Base-by-base conservation (phyloP, 2,329 filamentous ascomycete species). In the Aspergillus aculeatinus region DNA sequence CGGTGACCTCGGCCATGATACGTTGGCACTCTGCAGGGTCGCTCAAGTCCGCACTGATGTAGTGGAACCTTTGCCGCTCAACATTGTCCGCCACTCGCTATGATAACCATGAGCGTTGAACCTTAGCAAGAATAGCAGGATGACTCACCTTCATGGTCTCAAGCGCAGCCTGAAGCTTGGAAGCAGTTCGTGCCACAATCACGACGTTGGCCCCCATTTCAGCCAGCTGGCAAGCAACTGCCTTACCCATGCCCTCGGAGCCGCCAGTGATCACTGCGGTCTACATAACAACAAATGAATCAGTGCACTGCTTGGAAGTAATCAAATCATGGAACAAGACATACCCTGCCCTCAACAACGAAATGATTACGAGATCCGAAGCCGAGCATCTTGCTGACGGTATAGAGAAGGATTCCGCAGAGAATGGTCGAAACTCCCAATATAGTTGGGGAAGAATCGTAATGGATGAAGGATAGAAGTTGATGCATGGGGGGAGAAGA, bases 171-270 rank as follows among this genome's bases (percentile, higher is more conserved):
- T 91, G 82, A 25, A 99, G 89, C 74, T 94, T 96, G 60, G 79
- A 79, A 12, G 85, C 80, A 66, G 88, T 91, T 57, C 95, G 89
- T 14, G 94, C 89, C 54, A 97, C 88, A 65, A 98, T 87, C 63
- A 96, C 86, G 58, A 99, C 75, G 75, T 92, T 91, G 61, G 95
- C 94, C 51, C 95, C 95, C 75, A 92, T 93, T 53, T 84, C 80
- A 2, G 94, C 85, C 49, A 99, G 85, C 66, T 92, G 83, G 55
- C 86, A 83, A 5, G 89, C 92, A 21, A 88, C 85, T 55, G 87
- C 86, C 67, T 88, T 87, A 61, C 95, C 95, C 89, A 97, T 91
- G 60, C 95, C 95, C 72, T 97, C 91, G 0, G 95, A 97, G 33
- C 89, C 92, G 51, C 95, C 95, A 0, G 95, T 99, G 55, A 99